A percentile compares a stretch with the other conserved stretches of the same genome.
phyloP scores from a whole-genome alignment of 208 protist species.

The Leishmania turanica region DNA sequence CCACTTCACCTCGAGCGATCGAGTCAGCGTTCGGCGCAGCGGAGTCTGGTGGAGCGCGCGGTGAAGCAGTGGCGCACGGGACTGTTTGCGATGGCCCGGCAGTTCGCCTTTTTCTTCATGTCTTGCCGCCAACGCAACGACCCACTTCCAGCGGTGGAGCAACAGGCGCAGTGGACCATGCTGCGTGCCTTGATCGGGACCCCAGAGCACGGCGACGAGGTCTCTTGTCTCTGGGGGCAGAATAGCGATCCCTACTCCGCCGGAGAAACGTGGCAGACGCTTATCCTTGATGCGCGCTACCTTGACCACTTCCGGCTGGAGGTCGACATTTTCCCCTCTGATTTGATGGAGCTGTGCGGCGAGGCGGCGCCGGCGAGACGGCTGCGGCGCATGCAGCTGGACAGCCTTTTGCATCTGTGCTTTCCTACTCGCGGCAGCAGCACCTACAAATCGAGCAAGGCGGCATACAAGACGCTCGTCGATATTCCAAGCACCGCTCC shows the following conservation, averaged over 20 bases:
- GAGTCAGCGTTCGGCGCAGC: constrained; percentile 8
- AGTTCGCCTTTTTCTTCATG: constrained; percentile 25
- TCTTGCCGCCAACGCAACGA: constrained; percentile 1
- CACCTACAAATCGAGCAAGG: background rate
- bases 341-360: constrained; percentile 47
- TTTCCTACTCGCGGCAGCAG: background rate
- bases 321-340: constrained; percentile 19
- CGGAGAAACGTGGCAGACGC: constrained; percentile 11
- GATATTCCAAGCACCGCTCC: background rate
- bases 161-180: constrained; percentile 26
- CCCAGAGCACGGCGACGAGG: constrained; percentile 13
- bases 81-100: constrained; percentile 27
- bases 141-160: constrained; percentile 12
- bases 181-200: constrained; percentile 21
- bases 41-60: constrained; percentile 16
- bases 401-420: constrained; percentile 10
- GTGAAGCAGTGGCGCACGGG: constrained; percentile 11
- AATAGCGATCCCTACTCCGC: background rate
- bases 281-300: constrained; percentile 30
- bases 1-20: background rate
- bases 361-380: constrained; percentile 17
- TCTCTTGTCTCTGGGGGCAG: constrained; percentile 26
- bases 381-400: constrained; percentile 6
- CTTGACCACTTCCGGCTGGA: constrained; percentile 19
- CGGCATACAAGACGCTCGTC: background rate